Evolutionary conservation across 805 yeast species (phyloP).

Genomic region (Brettanomyces nanus): DNA sequence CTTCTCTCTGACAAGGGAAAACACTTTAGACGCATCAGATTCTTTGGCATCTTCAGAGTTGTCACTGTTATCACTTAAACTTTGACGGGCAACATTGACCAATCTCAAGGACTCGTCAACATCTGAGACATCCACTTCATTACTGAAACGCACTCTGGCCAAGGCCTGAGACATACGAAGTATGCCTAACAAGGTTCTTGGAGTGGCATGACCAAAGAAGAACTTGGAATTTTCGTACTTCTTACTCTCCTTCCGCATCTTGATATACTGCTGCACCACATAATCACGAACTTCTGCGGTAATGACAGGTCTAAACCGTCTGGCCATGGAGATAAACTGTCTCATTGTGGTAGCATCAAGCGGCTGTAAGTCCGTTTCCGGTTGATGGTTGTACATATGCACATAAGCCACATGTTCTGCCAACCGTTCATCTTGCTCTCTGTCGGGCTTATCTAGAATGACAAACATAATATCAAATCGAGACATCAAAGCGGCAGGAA

Average conservation of each 20-base stretch:
- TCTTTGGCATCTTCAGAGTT: conserved; percentile 45
- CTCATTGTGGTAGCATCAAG: conserved; percentile 73
- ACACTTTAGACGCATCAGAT: conserved; percentile 61
- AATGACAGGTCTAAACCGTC: conserved; percentile 77
- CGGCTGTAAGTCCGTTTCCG: conserved; percentile 61
- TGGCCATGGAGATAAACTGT: conserved; percentile 81
- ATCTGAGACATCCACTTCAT: conserved; percentile 63
- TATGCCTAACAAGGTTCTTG: conserved; percentile 87
- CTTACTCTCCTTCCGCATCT: conserved; percentile 87
- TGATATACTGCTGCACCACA: conserved; percentile 78
- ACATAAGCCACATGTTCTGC: conserved; percentile 95
- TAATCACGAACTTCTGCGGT: conserved; percentile 79
- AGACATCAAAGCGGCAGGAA: conserved; percentile 93
- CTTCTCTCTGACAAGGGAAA: conserved; percentile 53
- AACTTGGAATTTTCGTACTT: conserved; percentile 64
- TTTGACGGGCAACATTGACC: conserved; percentile 77
- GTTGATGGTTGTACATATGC: conserved; percentile 88
- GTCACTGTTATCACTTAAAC: conserved; percentile 52
- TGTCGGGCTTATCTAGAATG: conserved; percentile 74
- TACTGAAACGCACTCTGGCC: conserved; percentile 80
- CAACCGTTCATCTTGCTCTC: conserved; percentile 73
- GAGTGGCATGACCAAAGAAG: conserved; percentile 88
- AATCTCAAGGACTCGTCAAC: conserved; percentile 94
- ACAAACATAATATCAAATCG: conserved; percentile 88
- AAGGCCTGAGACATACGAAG: conserved; percentile 90